Evolutionary conservation across 305 asterid genomes (phyloP).

Genomic region (Fraxinus greggii): DNA sequence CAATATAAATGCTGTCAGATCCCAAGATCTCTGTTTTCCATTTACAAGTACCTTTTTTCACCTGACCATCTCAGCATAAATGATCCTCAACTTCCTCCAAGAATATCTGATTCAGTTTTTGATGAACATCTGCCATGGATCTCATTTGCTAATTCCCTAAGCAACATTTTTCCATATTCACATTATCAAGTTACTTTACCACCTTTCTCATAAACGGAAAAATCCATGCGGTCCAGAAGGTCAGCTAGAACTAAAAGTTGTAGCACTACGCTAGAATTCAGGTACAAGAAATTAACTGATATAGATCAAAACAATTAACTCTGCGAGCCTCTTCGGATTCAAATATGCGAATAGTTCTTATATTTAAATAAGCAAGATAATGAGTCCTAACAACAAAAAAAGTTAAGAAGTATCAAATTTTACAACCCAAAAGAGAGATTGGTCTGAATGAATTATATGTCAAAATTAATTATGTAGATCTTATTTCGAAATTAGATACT

Average conservation of each 20-base stretch:
- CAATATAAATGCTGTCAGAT: slow-evolving; percentile 1
- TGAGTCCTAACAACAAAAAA: not conserved
- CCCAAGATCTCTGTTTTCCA: not conserved
- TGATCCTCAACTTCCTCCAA: not conserved
- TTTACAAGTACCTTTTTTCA: not conserved
- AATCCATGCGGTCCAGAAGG: not conserved
- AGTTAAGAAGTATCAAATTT: not conserved
- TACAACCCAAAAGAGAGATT: not conserved
- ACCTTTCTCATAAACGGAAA: not conserved
- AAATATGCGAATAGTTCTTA: not conserved
- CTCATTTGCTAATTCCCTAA: not conserved
- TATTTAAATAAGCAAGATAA: not conserved
- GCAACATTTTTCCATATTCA: not conserved
- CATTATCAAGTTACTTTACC: not conserved
- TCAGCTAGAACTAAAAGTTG: not conserved
- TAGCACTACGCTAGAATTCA: not conserved
- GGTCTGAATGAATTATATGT: not conserved
- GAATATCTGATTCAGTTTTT: not conserved
- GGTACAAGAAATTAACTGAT: not conserved
- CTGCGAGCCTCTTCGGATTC: not conserved
- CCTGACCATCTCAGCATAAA: not conserved
- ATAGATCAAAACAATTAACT: not conserved
- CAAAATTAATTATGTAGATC: not conserved
- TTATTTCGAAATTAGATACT: not conserved
- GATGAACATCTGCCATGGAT: not conserved